Conservation (phyloP, 306 rosid genomes). For the Acmispon strigosus region DNA sequence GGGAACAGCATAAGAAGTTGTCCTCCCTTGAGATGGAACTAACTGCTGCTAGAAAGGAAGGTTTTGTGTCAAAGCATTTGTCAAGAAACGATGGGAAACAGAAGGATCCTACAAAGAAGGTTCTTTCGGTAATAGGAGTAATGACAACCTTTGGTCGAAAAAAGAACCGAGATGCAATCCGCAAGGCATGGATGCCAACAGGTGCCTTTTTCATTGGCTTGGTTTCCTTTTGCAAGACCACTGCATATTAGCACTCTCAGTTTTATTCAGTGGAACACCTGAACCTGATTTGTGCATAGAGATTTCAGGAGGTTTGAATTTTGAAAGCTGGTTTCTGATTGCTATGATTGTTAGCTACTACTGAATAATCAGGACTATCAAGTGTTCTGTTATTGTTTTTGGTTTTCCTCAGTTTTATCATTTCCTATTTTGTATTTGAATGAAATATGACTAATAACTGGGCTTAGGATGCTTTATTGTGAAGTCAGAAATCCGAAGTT, state of each 20-base stretch:
- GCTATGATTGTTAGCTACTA: background rate
- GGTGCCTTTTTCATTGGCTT: constrained; percentile 34
- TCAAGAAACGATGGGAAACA: constrained; percentile 23
- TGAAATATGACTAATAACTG: background rate
- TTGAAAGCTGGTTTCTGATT: constrained; percentile 1
- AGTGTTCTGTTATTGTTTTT: background rate
- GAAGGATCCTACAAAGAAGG: constrained; percentile 40
- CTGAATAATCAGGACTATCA: background rate
- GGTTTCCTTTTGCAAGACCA: background rate
- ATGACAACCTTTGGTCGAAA: constrained; percentile 56
- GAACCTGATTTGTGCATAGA: background rate
- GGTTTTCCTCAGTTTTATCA: constrained; percentile 7
- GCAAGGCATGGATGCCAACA: constrained; percentile 73
- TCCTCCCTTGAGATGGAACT: constrained; percentile 47
- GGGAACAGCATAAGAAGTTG: constrained; percentile 65
- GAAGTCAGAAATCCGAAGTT: background rate
- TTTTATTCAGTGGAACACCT: background rate
- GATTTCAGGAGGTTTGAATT: constrained; percentile 8
- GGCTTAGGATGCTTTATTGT: constrained; percentile 9
- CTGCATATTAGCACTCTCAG: background rate
- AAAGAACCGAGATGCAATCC: constrained; percentile 66
- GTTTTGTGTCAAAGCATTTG: constrained; percentile 43
- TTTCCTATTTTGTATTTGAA: constrained; percentile 9
- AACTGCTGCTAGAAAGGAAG: constrained; percentile 58
- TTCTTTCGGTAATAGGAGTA: constrained; percentile 50